These are phyloP conservation scores for Exophiala phaeomuriformis DNA, from an alignment of 2,329 filamentous ascomycete species.

Conservation along the genomic window DNA sequence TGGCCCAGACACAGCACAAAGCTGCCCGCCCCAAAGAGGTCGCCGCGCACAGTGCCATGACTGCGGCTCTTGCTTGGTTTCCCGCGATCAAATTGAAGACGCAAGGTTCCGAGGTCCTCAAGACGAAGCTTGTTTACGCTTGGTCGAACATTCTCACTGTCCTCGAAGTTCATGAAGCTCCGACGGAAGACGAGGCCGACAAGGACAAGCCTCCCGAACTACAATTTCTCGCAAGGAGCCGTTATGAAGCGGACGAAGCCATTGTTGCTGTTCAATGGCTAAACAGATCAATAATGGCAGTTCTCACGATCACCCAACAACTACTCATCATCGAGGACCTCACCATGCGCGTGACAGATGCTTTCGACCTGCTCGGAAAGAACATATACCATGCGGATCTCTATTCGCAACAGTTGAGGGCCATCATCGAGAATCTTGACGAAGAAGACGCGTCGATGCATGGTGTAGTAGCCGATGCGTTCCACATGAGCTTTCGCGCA, in stretches of 20 bases:
- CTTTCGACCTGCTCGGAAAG: slow-evolving; percentile 83
- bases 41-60: slow-evolving; percentile 81
- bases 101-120: slow-evolving; percentile 58
- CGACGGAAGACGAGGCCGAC: slow-evolving; percentile 50
- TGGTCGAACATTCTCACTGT: slow-evolving; percentile 98
- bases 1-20: slow-evolving; percentile 96
- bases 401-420: slow-evolving; percentile 79
- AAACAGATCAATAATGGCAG: slow-evolving; percentile 81
- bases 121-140: slow-evolving; percentile 85
- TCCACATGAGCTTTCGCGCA: slow-evolving; percentile 93
- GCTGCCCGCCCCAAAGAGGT: slow-evolving; percentile 85
- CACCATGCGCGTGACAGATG: slow-evolving; percentile 83
- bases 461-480: slow-evolving; percentile 92
- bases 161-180: slow-evolving; percentile 72
- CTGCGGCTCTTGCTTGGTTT: slow-evolving; percentile 93
- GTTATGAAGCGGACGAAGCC: slow-evolving; percentile 90
- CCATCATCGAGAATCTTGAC: slow-evolving; percentile 77
- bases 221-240: slow-evolving; percentile 71
- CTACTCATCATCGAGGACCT: slow-evolving; percentile 87
- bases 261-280: slow-evolving; percentile 97
- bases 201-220: slow-evolving; percentile 71
- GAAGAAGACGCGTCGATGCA: slow-evolving; percentile 86
- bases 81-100: slow-evolving; percentile 87
- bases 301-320: slow-evolving; percentile 89
- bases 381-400: slow-evolving; percentile 87